These are phyloP conservation scores for Apiotrichum mycotoxinovorans DNA, from an alignment of 1,284 basidiomycete species.

Conservation along the genomic window DNA sequence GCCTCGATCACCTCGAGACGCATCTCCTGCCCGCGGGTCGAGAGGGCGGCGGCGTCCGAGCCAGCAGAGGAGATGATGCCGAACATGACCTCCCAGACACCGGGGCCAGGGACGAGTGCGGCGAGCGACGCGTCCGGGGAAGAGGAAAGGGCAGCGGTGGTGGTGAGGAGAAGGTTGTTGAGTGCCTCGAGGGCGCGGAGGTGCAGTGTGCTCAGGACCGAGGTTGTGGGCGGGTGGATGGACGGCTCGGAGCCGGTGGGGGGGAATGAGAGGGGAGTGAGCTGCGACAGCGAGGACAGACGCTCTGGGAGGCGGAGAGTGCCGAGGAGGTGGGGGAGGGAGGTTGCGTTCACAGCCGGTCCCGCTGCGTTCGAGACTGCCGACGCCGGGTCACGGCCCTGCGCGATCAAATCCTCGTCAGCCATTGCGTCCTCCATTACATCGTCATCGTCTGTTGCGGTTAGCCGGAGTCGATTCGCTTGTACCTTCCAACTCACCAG, in stretches of 20 bases:
- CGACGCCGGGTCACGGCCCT: conserved; percentile 42
- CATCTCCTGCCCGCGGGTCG: conserved; percentile 46
- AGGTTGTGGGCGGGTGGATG: conserved; percentile 77
- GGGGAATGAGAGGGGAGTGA: conserved; percentile 75
- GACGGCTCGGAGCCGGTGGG: conserved; percentile 62
- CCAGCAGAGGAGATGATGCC: conserved; percentile 55
- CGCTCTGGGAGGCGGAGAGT: conserved; percentile 52
- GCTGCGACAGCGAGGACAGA: conserved; percentile 64
- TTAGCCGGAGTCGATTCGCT: conserved; percentile 41
- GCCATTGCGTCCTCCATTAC: conserved; percentile 48
- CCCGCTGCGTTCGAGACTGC: conserved; percentile 37
- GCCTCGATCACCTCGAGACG: conserved; percentile 48
- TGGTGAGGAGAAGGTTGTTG: conserved; percentile 81
- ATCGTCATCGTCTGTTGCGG: conserved; percentile 45
- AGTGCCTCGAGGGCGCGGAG: conserved; percentile 81
- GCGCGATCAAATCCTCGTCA: conserved; percentile 48
- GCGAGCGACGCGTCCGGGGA: conserved; percentile 7
- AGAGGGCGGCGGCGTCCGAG: conserved; percentile 33
- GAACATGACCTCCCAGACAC: conserved; percentile 74
- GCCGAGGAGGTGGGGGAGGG: conserved; percentile 52
- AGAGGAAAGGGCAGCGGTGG: conserved; percentile 30
- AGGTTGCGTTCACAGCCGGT: conserved; percentile 26
- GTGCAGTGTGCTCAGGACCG: conserved; percentile 73
- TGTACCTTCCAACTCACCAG: conserved; percentile 19
- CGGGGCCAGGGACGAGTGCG: conserved; percentile 56